Conservation (phyloP, 1,284 basidiomycete genomes). For the Apiotrichum brassicae region DNA sequence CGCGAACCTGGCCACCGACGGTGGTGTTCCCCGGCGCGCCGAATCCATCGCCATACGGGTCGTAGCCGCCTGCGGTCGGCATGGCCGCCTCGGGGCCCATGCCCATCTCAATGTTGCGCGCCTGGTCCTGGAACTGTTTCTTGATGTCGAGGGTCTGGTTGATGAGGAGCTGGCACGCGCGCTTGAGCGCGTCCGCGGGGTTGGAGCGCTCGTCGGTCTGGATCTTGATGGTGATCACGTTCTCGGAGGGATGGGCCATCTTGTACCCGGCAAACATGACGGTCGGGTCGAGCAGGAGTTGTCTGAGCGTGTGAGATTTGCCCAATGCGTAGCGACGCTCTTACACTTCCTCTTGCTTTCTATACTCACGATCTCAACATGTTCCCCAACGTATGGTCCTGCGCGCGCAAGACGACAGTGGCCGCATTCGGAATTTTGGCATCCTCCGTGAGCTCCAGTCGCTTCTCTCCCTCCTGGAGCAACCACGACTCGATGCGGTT, state of each 20-base stretch:
- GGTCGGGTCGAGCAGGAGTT: conserved; percentile 75
- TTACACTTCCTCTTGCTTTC: too few species aligned
- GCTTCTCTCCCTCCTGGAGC: conserved; percentile 84
- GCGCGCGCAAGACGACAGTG: conserved; percentile 87
- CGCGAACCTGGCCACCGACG: conserved; percentile 12
- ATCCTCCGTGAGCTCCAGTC: conserved; percentile 88
- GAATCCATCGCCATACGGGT: conserved; percentile 42
- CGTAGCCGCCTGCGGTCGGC: conserved; percentile 25
- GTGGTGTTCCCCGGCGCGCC: conserved; percentile 14
- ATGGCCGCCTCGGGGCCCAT: conserved; percentile 36
- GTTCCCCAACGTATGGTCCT: conserved; percentile 95
- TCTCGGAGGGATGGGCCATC: conserved; percentile 92
- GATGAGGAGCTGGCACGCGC: conserved; percentile 77
- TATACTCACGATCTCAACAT: conserved; percentile 82
- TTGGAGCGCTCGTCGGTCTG: conserved; percentile 87
- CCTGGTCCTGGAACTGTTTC: conserved; percentile 50
- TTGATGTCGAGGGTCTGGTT: conserved; percentile 56
- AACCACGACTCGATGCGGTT: conserved; percentile 73
- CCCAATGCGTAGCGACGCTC: too few species aligned
- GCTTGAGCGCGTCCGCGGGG: conserved; percentile 74
- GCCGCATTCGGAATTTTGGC: conserved; percentile 96
- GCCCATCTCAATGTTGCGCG: conserved; percentile 48
- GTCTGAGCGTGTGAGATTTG: too few species aligned
- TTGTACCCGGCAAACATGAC: conserved; percentile 96
- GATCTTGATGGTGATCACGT: conserved; percentile 87